Percentiles rank a stretch among this genome's conserved stretches.
phyloP scores from a whole-genome alignment of 192 early-diverging fungal species.

The Diversispora epigaea region DNA sequence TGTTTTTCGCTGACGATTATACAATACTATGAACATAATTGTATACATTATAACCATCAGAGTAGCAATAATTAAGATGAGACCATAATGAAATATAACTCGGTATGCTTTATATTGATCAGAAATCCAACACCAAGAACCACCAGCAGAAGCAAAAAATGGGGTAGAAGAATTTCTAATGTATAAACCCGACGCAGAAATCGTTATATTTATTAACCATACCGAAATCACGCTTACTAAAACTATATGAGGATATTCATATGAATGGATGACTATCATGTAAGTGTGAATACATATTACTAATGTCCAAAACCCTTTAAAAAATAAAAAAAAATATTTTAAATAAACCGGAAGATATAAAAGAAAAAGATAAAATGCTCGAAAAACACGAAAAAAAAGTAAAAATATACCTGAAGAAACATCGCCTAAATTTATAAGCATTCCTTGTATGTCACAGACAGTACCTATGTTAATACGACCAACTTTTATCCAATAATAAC shows the following conservation, averaged over 20 bases:
- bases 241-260: slow-evolving; percentile 16
- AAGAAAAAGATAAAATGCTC: no score
- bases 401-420: slow-evolving; percentile 13
- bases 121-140: slow-evolving; percentile 31
- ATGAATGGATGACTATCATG: slow-evolving; percentile 8
- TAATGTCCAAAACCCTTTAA: slow-evolving; percentile 17
- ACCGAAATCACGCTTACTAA: background rate
- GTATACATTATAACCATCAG: slow-evolving; percentile 5
- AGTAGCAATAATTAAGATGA: background rate
- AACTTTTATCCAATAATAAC: slow-evolving; percentile 5
- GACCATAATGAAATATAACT: slow-evolving; percentile 24
- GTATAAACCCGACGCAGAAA: background rate
- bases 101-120: background rate
- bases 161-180: background rate
- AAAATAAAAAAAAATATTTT: background rate
- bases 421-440: slow-evolving; percentile 28
- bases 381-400: background rate
- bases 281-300: slow-evolving; percentile 29
- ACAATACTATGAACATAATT: background rate
- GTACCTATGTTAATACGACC: background rate
- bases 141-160: slow-evolving; percentile 21
- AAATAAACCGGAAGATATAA: no score
- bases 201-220: slow-evolving; percentile 6
- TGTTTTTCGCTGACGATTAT: slow-evolving; percentile 10
- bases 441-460: slow-evolving; percentile 19